Base-by-base conservation (phyloP, 2,329 filamentous ascomycete genomes). In the Pseudogymnoascus sp. region DNA sequence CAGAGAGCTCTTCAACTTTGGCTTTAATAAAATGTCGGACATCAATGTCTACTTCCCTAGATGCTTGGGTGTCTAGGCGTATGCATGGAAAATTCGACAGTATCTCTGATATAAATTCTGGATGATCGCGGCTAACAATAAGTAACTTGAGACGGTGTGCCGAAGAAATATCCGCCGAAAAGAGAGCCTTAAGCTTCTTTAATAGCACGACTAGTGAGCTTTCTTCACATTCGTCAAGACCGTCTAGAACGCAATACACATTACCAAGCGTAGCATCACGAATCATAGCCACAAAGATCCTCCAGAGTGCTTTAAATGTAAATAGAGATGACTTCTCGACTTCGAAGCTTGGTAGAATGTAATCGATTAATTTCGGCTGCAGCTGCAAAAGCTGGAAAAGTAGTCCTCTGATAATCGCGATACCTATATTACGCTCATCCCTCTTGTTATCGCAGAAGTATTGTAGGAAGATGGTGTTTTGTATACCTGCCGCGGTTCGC, bases 381-480 rank as follows among this genome's bases (percentile, higher is more conserved):
- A 38, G 62, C 33, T 60, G 45, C 4, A 77, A 61, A 0, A 83
- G 69, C 12, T 75, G 60, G 28, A 72, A 78, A 1, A 38, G 14
- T 0, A 82, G 68, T 0, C 80, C 77, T 1, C 75, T 74, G 2
- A 82, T 64, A 0, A 80, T 74, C 0, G 76, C 70, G 0, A 67
- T 70, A 0, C 74, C 75, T 52, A 67, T 78, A 62, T 77, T 79
- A 19, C 77, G 36, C 0, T 67, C 62, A 3, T 65, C n/a, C 36
- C 78, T 66, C 5, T 73, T 74, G 16, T 70, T 69, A 65, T 82
- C 73, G 66, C 76, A 82, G 68, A 81, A 77, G 68, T 78, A 79
- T 63, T 5, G 72, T 12, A 67, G 38, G 42, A 52, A 38, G 14
- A 8, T 2, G 5, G n/a, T 16, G n/a, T 8, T n/a, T 38, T 3